Evolutionary conservation across 2,329 filamentous ascomycete genomes (phyloP), one percentile per base, ranked within the genome.

Genomic region (Alternaria ethzedia): DNA sequence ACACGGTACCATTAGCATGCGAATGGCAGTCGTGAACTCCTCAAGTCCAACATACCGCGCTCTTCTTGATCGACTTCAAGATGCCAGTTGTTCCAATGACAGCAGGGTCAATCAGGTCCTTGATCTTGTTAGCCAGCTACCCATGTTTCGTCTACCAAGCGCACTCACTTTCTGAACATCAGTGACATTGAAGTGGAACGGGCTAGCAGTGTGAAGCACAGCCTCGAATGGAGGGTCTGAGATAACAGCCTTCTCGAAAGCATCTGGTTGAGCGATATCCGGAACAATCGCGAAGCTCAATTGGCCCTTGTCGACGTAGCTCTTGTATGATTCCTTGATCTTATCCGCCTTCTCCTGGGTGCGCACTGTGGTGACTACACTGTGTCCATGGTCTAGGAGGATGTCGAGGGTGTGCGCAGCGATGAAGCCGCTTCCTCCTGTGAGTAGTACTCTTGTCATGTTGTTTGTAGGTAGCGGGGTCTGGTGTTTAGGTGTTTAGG

Each of bases 161-260:
- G 23, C 21, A 64, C 82, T 72, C n/a, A 76, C 76, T 58, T 90
- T 88, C 66, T 95, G 85, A 17, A 91, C 89, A 68, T 90, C 86
- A 36, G 92, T 89, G 59, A 96, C 88, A 32, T 90, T 90, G 75
- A 89, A 86, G 71, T 91, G 89, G 82, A 92, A 94, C 0, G 92
- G 91, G 32, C 75, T 78, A 1, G 80, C 79, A 15, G 80, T 81
- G 59, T 81, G 80, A 17, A 82, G 68, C 52, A 95, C 90, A 49
- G 86, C 89, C 71, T 92, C 89, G 66, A 95, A 91, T 0, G 88
- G 87, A 15, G 87, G 87, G 58, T 87, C 83, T 15, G 87, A 88
- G 66, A 87, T 82, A 51, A 89, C 84, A 15, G 86, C 87, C 77
- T 84, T 73, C 65, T 85, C 83, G 67, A 96, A 96, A 23, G 91